Evolutionary conservation across 495 filamentous ascomycete genomes (phyloP).

Genomic region (Thermothielavioides terrestris): DNA sequence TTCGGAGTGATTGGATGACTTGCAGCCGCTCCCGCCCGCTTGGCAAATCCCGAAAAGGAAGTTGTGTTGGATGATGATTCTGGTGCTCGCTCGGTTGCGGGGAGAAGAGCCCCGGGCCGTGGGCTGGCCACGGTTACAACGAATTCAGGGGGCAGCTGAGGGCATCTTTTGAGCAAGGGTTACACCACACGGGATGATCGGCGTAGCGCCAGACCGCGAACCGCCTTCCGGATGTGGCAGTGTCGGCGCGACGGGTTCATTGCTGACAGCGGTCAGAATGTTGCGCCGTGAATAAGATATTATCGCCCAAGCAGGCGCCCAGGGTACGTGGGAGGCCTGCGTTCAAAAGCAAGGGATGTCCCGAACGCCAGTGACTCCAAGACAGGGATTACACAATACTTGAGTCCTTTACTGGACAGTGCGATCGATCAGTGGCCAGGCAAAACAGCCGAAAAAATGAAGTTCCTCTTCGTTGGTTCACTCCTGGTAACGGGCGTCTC

Average conservation of each 20-base stretch:
- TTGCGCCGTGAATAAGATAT: no score
- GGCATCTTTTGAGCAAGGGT: no score
- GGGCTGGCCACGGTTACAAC: no score
- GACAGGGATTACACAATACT: no score
- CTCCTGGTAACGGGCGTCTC: constrained; percentile 19
- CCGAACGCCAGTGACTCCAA: no score
- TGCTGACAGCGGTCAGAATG: no score
- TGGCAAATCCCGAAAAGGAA: constrained; percentile 15
- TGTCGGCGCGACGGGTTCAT: background rate
- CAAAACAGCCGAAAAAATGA: constrained; percentile 19
- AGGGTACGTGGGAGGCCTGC: no score
- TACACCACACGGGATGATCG: no score
- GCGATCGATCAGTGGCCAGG: no score
- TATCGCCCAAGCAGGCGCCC: no score
- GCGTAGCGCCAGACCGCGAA: background rate
- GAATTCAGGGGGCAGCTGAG: constrained; percentile 1
- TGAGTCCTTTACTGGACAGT: no score
- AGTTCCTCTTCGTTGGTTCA: constrained; percentile 13
- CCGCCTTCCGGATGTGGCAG: constrained; percentile 4
- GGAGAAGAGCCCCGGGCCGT: background rate
- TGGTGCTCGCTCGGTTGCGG: background rate
- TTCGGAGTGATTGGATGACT: constrained; percentile 8
- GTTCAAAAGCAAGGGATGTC: no score
- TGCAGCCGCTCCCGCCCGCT: constrained; percentile 4
- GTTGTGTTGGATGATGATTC: constrained; percentile 8